Evolutionary conservation across 2,329 filamentous ascomycete species (phyloP), one percentile per base, ranked within the genome.

Genomic region (Phialemoniopsis sp.): DNA sequence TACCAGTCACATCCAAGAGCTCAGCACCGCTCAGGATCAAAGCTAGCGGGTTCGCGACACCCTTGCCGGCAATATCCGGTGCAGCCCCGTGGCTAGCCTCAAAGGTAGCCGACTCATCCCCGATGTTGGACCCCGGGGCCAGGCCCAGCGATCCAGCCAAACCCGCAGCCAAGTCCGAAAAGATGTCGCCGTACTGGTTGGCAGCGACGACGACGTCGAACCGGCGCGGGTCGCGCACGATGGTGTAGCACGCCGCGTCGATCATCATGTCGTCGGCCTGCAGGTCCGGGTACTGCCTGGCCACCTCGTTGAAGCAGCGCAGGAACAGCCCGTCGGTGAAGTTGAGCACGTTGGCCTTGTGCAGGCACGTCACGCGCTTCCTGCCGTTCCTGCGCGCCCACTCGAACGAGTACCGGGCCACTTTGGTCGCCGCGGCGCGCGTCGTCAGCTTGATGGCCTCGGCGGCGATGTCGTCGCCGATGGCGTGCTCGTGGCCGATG

Each of bases 261-360:
- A 97, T 89, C 93, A 98, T 98, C 46, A 85, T 91, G 68, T 98
- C 93, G 47, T 98, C 90, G 53, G 98, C 98, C 72, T 98, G 93
- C 75, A 97, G 93, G 67, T 97, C 93, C 12, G 76, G 51, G 37
- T 74, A 72, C 19, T 80, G 74, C 8, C 96, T 81, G 4, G 87
- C 88, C 21, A 74, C 73, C 50, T 87, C 82, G 13, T 87, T 80
- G 5, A 86, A 86, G 52, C 84, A 73, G 51, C 93, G 84, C 18
- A 58, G 55, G 81, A 98, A 98, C 35, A 98, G 79, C 21, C 93
- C 93, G 66, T 98, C 93, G 13, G 93, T 97, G 65, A 97, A 90
- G 32, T 85, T 89, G 19, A 98, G 78, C 16, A 98, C 93, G 68
- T 98, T 98, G 64, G 85, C 90, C 75, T 98, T 98, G 78, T 98